A percentile compares a stretch with the other conserved stretches of the same genome.
These are phyloP conservation scores for Lactarius tabidus DNA, from an alignment of 768 basidiomycete genomes.

Conservation along the genomic window DNA sequence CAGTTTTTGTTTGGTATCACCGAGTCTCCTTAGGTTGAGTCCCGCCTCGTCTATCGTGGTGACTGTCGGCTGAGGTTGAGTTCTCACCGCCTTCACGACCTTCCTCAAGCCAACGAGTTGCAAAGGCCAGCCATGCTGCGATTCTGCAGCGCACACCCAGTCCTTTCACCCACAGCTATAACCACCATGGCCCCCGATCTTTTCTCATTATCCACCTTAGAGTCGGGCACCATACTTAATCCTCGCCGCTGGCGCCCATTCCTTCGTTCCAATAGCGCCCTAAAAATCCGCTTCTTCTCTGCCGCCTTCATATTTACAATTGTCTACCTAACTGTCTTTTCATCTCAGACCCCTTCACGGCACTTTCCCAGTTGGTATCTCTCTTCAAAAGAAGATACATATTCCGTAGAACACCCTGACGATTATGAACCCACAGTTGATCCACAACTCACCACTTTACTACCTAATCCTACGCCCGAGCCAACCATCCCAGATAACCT, in stretches of 20 bases:
- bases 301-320: slow-evolving; percentile 7
- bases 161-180: neutral
- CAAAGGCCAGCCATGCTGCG: neutral
- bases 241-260: slow-evolving; percentile 1
- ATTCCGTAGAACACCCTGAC: neutral
- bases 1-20: neutral
- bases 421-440: neutral
- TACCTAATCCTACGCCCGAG: neutral
- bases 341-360: neutral
- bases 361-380: neutral
- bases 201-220: neutral
- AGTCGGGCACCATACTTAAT: neutral
- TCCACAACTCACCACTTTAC: neutral
- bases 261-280: neutral
- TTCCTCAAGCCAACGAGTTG: neutral
- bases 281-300: slow-evolving; percentile 2
- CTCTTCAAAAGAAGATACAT: neutral
- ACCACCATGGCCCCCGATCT: neutral
- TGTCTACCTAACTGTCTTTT: slow-evolving; percentile 9
- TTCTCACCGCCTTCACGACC: neutral
- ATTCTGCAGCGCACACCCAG: neutral
- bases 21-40: too few species aligned
- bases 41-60: too few species aligned
- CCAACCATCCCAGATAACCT: too few species aligned
- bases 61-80: neutral